Percentiles rank a stretch among this genome's conserved stretches.
These are phyloP conservation scores for Cochlearia excelsa DNA, from an alignment of 345 rosid genomes.

Conservation along the genomic window DNA sequence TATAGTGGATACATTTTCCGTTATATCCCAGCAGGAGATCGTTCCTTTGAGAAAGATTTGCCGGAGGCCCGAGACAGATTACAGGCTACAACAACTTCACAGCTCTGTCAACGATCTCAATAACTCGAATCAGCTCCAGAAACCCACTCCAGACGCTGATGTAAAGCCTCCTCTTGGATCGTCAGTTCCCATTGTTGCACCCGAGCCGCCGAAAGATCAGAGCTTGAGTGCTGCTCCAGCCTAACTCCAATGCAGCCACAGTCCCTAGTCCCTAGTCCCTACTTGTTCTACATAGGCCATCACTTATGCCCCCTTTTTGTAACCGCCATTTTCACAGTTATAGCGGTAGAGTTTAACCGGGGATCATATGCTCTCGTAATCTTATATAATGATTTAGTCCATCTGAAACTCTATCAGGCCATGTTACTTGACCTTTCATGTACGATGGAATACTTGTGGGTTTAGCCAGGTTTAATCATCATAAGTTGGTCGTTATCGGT, in stretches of 20 bases:
- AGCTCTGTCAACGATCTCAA: conserved; percentile 44
- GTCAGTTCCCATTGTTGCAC: conserved; percentile 27
- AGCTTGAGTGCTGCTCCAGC: conserved; percentile 23
- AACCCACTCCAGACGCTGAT: conserved; percentile 21
- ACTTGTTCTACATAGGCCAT: conserved; percentile 28
- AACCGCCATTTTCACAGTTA: conserved; percentile 27
- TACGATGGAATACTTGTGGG: conserved; percentile 13
- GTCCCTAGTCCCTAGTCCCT: conserved; percentile 16
- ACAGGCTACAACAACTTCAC: conserved; percentile 96
- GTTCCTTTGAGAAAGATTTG: conserved; percentile 94
- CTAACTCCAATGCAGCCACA: conserved; percentile 27
- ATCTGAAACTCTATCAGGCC: conserved; percentile 21
- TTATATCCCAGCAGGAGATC: conserved; percentile 65
- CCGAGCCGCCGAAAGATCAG: conserved; percentile 15
- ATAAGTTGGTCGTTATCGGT: conserved; percentile 9
- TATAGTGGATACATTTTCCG: conserved; percentile 26
- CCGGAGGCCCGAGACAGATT: conserved; percentile 97
- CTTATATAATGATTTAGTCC: conserved; percentile 28
- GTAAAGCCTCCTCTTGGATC: conserved; percentile 15
- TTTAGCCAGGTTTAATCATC: conserved; percentile 15
- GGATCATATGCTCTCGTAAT: conserved; percentile 22
- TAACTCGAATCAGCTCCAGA: conserved; percentile 36
- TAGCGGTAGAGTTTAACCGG: conserved; percentile 11
- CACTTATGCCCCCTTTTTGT: conserved; percentile 18
- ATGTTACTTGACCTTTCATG: conserved; percentile 18